Evolutionary conservation across 192 early-diverging fungal genomes (phyloP), one percentile per base, ranked within the genome.

Genomic region (Coemansia sp.): DNA sequence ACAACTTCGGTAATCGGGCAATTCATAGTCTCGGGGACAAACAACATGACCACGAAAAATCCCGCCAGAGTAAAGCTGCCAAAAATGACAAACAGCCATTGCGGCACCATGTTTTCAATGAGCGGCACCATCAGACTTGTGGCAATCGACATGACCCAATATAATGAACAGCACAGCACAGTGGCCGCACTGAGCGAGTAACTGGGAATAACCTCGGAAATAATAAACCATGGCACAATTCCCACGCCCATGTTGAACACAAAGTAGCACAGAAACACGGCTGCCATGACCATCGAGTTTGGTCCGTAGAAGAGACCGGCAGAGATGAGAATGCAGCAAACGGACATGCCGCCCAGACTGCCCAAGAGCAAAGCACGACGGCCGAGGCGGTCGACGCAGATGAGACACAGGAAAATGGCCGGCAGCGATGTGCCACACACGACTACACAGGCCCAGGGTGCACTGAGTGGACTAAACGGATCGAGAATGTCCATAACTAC

Each of bases 181-280:
- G 85, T 84, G 3, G 88, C 85, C 10, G 87, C 58, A 11, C 86
- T 83, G 6, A 87, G 75, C 1, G 89, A 89, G 56, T 89, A 89
- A 1, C 85, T 82, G 2, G 92, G 91, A 11, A 88, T 67, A 21
- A 86, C 70, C 61, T 93, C 92, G 8, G 89, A 85, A 1, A 88
- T 71, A 53, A 90, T 78, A 58, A 92, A 71, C 90, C 91, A 93
- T 6, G 93, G 88, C 48, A 93, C 89, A 2, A 86, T 83, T n/a
- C 89, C 91, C 6, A 90, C 54, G 27, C 91, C 92, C 50, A 93
- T 67, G 48, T 88, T 88, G 70, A 91, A 92, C 38, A 75, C 65
- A 55, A 85, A 86, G 48, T 86, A 89, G 78, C 87, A 91, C 29
- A 88, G 57, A 65, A 91, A 88, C 45, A 90, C 83, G 0, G 76